These are phyloP conservation scores for Cucurbita argyrosperma DNA, from an alignment of 306 rosid species.

Conservation along the genomic window DNA sequence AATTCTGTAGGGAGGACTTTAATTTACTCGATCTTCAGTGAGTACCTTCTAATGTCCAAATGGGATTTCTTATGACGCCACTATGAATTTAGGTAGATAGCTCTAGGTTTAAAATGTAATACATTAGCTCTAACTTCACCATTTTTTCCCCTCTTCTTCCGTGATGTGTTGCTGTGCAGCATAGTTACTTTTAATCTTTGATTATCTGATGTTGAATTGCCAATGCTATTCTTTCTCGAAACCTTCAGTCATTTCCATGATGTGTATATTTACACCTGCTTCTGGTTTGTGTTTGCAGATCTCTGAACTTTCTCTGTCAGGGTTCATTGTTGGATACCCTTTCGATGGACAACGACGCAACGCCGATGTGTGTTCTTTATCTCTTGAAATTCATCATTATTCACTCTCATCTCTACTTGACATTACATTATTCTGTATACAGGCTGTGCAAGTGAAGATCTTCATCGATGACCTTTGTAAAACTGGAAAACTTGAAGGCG, in stretches of 20 bases:
- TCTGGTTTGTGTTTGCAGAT: conserved; percentile 35
- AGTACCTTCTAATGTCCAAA: background rate
- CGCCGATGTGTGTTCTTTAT: conserved; percentile 26
- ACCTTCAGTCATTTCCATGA: background rate
- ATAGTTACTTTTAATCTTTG: background rate
- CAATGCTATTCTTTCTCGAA: background rate
- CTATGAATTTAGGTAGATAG: background rate
- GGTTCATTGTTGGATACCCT: conserved; percentile 63
- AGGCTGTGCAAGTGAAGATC: conserved; percentile 47
- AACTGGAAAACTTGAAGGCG: conserved; percentile 41
- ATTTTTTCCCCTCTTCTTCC: background rate
- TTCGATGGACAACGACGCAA: conserved; percentile 12
- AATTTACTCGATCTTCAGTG: background rate
- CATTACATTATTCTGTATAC: background rate
- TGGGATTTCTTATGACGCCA: background rate
- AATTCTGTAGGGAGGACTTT: background rate
- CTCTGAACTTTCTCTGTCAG: conserved; percentile 41
- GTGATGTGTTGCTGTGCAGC: background rate
- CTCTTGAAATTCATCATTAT: conserved; percentile 6
- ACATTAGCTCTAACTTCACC: background rate
- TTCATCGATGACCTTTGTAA: conserved; percentile 40
- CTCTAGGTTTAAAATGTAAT: background rate
- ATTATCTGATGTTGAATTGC: background rate
- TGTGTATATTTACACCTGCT: conserved; percentile 3
- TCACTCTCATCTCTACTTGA: background rate